Evolutionary conservation across 345 rosid genomes (phyloP), one percentile per base, ranked within the genome.

Genomic region (Rhodomyrtus tomentosa): DNA sequence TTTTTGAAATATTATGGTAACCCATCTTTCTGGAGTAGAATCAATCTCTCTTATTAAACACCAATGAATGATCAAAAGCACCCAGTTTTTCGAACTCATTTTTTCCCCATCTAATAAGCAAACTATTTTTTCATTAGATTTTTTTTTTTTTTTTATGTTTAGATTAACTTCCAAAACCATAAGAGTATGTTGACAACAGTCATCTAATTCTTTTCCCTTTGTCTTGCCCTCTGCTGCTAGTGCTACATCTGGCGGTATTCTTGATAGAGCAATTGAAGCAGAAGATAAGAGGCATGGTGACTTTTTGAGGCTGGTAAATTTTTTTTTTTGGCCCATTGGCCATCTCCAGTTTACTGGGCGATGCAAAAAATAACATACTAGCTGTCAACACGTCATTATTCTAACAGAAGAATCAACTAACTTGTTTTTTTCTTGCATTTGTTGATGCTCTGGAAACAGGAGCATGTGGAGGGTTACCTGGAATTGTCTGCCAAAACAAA

Each of bases 401-500:
- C 25, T 32, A 68, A 68, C 76, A 36, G 45, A 68, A 68, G 45
- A 68, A 13, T 68, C 45, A 36, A 36, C 40, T 36, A 68, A 32
- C 45, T 36, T 7, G 42, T 16, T 32, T 68, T 68, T 68, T 32
- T 68, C 76, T 32, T 68, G 76, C 76, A 1, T 24, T 68, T 68
- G 45, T 79, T 53, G 14, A 50, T 50, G 73, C 82, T 86, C 76
- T 88, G 81, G 38, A 89, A 82, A 92, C 92, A 94, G 99, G 98
- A 97, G 22, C 98, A 97, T 80, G 96, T 94, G 82, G 98, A 97
- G 87, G 99, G 99, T 55, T 97, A 96, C 91, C 99, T 96, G 72
- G 99, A 96, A 87, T 85, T 96, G 88, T 96, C 99, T 56, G 95
- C 98, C 81, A 96, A 95, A 91, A 96, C 99, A 32, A 96, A 92